These are phyloP conservation scores for Staphylotrichum longicolle DNA, from an alignment of 495 filamentous ascomycete genomes.

Conservation along the genomic window DNA sequence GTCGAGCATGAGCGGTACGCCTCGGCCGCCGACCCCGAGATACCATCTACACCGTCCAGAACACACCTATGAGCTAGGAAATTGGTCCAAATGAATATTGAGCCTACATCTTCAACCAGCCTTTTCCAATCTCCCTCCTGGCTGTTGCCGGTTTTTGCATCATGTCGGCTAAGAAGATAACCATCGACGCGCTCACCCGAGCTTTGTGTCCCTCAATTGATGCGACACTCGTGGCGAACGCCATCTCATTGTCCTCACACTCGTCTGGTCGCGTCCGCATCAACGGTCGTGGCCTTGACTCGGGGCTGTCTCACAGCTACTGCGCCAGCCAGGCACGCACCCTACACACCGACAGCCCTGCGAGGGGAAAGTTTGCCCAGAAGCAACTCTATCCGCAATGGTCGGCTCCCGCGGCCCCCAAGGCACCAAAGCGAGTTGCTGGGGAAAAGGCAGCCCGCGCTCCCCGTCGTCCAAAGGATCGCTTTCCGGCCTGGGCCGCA, in stretches of 20 bases:
- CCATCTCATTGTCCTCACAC: constrained; percentile 15
- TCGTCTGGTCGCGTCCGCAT: neutral
- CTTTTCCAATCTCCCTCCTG: too few species aligned
- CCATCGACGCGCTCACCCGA: constrained; percentile 64
- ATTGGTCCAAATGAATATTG: too few species aligned
- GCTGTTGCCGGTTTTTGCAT: too few species aligned
- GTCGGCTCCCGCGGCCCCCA: neutral
- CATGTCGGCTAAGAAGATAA: constrained; percentile 44
- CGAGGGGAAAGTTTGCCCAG: neutral
- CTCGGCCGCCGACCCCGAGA: too few species aligned
- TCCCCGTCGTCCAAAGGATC: neutral
- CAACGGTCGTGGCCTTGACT: neutral
- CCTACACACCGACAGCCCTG: neutral
- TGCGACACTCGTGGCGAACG: constrained; percentile 29
- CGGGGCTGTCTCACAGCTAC: neutral
- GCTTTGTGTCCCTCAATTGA: constrained; percentile 63
- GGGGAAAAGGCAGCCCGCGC: neutral
- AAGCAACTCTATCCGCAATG: neutral
- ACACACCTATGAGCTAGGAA: too few species aligned
- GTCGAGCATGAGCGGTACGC: too few species aligned
- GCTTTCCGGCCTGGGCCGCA: neutral
- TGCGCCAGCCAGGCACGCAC: neutral
- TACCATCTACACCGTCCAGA: too few species aligned
- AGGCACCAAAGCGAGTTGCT: neutral
- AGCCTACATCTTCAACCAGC: too few species aligned